phyloP scores from a whole-genome alignment of 2,329 filamentous ascomycete species.

The Salinomyces thailandicus region DNA sequence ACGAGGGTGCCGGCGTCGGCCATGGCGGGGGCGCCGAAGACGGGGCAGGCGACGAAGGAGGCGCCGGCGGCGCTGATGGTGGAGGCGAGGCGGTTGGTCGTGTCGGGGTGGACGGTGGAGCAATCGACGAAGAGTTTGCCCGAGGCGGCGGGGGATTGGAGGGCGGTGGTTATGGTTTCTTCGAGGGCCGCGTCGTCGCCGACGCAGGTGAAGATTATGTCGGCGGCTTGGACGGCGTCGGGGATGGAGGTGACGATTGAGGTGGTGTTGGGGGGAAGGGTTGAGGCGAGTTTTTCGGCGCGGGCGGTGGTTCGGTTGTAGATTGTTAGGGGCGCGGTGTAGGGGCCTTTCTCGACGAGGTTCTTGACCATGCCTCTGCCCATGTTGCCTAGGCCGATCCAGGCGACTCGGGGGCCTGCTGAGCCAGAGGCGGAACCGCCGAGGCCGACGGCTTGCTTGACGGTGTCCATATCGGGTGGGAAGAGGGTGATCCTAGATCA shows the following conservation, averaged over 20 bases:
- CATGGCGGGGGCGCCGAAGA: slow-evolving; percentile 63
- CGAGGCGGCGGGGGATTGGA: slow-evolving; percentile 49
- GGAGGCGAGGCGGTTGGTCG: slow-evolving; percentile 56
- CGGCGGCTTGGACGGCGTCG: slow-evolving; percentile 56
- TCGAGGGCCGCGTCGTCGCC: slow-evolving; percentile 66
- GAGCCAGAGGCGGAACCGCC: not conserved
- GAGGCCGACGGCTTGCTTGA: slow-evolving; percentile 5
- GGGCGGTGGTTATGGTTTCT: slow-evolving; percentile 47
- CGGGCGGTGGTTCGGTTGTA: slow-evolving; percentile 68
- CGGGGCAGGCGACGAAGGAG: slow-evolving; percentile 63
- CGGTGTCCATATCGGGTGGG: no score
- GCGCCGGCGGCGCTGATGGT: slow-evolving; percentile 50
- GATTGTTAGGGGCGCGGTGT: slow-evolving; percentile 61
- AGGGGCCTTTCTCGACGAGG: slow-evolving; percentile 63
- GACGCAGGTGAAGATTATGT: slow-evolving; percentile 75
- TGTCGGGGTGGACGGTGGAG: slow-evolving; percentile 79
- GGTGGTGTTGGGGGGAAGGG: slow-evolving; percentile 48
- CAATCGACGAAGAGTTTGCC: slow-evolving; percentile 78
- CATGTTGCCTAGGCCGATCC: slow-evolving; percentile 83
- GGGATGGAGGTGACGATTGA: slow-evolving; percentile 53
- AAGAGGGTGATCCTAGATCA: no score
- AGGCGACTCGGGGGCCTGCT: slow-evolving; percentile 45
- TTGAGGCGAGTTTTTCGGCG: slow-evolving; percentile 51
- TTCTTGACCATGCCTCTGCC: slow-evolving; percentile 78
- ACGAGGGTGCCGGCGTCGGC: slow-evolving; percentile 62